Percentiles rank a stretch among this genome's conserved stretches.
Conservation (phyloP, 495 filamentous ascomycete species). For the Tuber aestivum region DNA sequence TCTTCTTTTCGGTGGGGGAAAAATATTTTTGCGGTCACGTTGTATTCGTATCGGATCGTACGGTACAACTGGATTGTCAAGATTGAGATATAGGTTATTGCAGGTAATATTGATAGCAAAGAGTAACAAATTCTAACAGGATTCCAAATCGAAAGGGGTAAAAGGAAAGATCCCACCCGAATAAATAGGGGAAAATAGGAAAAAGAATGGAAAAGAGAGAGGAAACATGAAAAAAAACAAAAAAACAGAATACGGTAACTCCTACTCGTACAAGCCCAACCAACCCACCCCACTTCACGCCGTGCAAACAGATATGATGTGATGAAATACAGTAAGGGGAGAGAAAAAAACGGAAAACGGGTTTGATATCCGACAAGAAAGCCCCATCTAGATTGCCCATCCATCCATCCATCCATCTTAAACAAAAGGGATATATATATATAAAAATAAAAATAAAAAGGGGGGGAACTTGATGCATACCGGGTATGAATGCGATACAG, state of each 20-base stretch:
- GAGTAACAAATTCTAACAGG: background rate
- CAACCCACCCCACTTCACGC: background rate
- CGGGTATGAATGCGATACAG: slow-evolving; percentile 6
- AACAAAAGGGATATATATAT: too few species aligned
- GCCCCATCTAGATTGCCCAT: background rate
- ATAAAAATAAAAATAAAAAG: background rate
- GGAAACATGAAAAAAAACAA: background rate
- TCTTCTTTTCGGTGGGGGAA: background rate
- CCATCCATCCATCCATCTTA: background rate
- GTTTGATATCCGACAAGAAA: background rate
- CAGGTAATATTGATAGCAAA: background rate
- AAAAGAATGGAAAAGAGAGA: background rate
- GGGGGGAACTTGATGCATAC: background rate
- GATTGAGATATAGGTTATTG: too few species aligned
- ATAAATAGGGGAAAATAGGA: too few species aligned
- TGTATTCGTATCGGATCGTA: too few species aligned
- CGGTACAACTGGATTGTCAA: too few species aligned
- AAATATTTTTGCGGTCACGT: background rate
- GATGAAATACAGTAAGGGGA: background rate
- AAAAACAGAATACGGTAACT: background rate
- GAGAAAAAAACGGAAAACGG: background rate
- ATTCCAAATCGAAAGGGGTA: background rate
- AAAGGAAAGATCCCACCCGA: too few species aligned
- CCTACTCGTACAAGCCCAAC: slow-evolving; percentile 4
- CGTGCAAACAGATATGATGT: too few species aligned